Evolutionary conservation across 2,329 filamentous ascomycete species (phyloP), one percentile per base, ranked within the genome.

Genomic region (Exophiala calicioides): DNA sequence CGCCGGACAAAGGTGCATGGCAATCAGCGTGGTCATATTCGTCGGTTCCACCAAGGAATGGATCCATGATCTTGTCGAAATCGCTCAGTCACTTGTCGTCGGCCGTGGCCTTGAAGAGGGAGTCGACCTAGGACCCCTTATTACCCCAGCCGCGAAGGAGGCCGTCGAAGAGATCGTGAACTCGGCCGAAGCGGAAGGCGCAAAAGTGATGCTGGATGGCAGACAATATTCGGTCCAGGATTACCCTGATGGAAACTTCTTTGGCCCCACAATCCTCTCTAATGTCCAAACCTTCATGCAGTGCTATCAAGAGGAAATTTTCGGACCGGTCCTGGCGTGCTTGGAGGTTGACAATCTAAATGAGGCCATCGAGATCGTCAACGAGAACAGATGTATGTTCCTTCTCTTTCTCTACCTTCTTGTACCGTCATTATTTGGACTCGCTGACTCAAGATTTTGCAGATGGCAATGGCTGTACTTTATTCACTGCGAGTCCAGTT

Each of bases 321-420:
- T 86, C 57, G 81, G 79, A 0, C 82, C 83, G 0, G 73, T 86
- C 19, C 72, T 78, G 15, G 81, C 81, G 0, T 65, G 86, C 43
- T 81, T 82, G 56, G 72, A 73, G 44, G 86, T 86, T 50, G 77
- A 84, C 15, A 80, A 74, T 0, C 81, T 85, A 56, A 79, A 83
- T 1, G 79, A 85, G 58, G 82, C 70, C 3, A 76, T 85, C 3
- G 65, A 72, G 45, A 18, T 45, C 8, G 18, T 34, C 18, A 53
- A 53, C 27, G 45, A 42, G 21, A 53, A 56, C 49, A 45, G 53
- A 52, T 65, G 24, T 27, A n/a, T 7, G 24, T 27, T 27, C 7
- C n/a, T n/a, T n/a, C n/a, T n/a, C n/a, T n/a, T n/a, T n/a, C n/a
- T n/a, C n/a, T n/a, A n/a, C n/a, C n/a, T n/a, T n/a, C n/a, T n/a